Percentiles rank a stretch among this genome's conserved stretches.
Evolutionary conservation across 768 basidiomycete genomes (phyloP).

Genomic region (Rhodocollybia butyracea): DNA sequence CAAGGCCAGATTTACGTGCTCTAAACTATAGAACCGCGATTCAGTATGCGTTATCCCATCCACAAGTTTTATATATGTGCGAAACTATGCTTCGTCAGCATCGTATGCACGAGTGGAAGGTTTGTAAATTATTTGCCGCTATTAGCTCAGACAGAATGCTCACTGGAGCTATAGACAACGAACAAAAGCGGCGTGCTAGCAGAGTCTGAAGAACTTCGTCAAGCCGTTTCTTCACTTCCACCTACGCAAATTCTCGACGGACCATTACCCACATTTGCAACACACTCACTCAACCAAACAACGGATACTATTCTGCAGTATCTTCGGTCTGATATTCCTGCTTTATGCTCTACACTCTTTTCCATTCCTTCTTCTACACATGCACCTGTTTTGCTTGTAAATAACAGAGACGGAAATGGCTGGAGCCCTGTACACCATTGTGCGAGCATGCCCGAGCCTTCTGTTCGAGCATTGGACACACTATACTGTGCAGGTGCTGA

Average conservation of each 20-base stretch:
- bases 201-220: constrained; percentile 26
- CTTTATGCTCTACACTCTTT: constrained; percentile 56
- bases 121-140: constrained; percentile 24
- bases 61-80: constrained; percentile 65
- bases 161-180: not conserved
- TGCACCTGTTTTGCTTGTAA: constrained; percentile 56
- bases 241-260: constrained; percentile 35
- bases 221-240: constrained; percentile 33
- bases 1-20: constrained; percentile 72
- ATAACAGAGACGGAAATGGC: constrained; percentile 61
- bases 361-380: constrained; percentile 32
- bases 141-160: not conserved
- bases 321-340: constrained; percentile 47
- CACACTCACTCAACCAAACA: constrained; percentile 36
- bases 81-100: constrained; percentile 61
- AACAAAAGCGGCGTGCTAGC: constrained; percentile 18
- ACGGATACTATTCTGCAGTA: constrained; percentile 55
- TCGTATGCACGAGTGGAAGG: constrained; percentile 59
- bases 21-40: constrained; percentile 68
- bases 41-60: constrained; percentile 64
- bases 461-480: constrained; percentile 60
- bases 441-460: constrained; percentile 51
- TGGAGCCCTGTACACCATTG: constrained; percentile 78
- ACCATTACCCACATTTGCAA: constrained; percentile 40
- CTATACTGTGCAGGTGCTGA: constrained; percentile 78